Evolutionary conservation across 2,329 filamentous ascomycete species (phyloP).

Genomic region (Stemphylium lycopersici): DNA sequence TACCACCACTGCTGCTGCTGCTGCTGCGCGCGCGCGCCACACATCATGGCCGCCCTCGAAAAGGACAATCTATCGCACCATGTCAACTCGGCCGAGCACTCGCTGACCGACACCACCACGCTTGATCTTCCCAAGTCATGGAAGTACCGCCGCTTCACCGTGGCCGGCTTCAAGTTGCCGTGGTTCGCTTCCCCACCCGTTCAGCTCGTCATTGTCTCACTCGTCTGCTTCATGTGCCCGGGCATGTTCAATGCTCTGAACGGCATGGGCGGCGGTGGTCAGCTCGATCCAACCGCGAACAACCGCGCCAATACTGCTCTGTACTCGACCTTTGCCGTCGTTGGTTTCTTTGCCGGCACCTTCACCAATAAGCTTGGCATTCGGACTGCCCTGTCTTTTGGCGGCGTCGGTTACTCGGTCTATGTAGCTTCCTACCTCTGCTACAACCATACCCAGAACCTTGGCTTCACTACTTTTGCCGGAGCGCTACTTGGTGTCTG

Average conservation of each 20-base stretch:
- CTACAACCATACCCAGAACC: constrained; percentile 71
- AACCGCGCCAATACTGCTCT: constrained; percentile 74
- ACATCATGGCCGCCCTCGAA: constrained; percentile 38
- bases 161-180: constrained; percentile 52
- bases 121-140: constrained; percentile 52
- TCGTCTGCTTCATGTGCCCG: constrained; percentile 61
- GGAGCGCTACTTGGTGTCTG: constrained; percentile 78
- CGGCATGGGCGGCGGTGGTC: constrained; percentile 58
- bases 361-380: constrained; percentile 79
- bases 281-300: constrained; percentile 58
- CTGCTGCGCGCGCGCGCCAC: background rate
- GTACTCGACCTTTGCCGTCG: constrained; percentile 72
- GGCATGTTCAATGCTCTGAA: constrained; percentile 61
- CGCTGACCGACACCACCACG: constrained; percentile 38
- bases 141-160: constrained; percentile 54
- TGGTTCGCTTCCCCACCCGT: constrained; percentile 58
- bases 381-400: constrained; percentile 70
- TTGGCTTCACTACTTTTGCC: constrained; percentile 76
- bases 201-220: constrained; percentile 57
- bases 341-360: constrained; percentile 70
- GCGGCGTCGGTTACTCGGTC: constrained; percentile 77
- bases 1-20: background rate
- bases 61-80: constrained; percentile 32
- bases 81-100: constrained; percentile 38
- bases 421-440: constrained; percentile 74